A percentile compares a stretch with the other conserved stretches of the same genome.
phyloP scores from a whole-genome alignment of 208 protist species.

The Naegleria gruberi region DNA sequence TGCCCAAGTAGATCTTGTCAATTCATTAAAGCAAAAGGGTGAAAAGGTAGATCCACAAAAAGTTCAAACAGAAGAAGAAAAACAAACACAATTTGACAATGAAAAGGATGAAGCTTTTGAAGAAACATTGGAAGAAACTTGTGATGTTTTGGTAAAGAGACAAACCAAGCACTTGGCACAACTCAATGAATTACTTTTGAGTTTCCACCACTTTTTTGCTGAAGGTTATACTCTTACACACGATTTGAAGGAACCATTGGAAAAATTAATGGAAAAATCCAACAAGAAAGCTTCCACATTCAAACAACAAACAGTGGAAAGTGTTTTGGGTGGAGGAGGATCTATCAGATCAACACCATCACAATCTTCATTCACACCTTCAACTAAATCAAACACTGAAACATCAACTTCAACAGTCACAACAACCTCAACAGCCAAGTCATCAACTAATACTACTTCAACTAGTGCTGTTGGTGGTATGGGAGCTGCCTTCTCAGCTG shows the following conservation, averaged over 20 bases:
- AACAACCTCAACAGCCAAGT: neutral
- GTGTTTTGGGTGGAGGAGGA: neutral
- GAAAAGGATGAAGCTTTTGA: conserved; percentile 1
- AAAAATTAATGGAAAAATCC: neutral
- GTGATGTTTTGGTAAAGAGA: neutral
- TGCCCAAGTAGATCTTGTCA: neutral
- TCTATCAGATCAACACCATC: neutral
- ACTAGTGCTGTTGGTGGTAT: neutral
- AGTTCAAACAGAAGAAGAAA: neutral
- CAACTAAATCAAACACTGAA: neutral
- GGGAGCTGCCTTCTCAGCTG: neutral
- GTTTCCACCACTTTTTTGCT: conserved; percentile 11
- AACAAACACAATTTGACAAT: neutral
- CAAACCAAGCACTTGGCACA: neutral
- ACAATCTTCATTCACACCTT: neutral
- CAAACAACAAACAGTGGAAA: neutral
- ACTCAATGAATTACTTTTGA: neutral
- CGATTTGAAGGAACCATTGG: neutral
- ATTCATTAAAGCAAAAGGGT: neutral
- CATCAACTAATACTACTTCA: neutral
- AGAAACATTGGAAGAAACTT: neutral
- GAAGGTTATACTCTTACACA: conserved; percentile 10
- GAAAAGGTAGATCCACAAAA: neutral
- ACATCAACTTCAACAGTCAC: neutral
- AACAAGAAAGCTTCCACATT: neutral